Evolutionary conservation across 2,329 filamentous ascomycete species (phyloP).

Genomic region (Penicillium griseofulvum): DNA sequence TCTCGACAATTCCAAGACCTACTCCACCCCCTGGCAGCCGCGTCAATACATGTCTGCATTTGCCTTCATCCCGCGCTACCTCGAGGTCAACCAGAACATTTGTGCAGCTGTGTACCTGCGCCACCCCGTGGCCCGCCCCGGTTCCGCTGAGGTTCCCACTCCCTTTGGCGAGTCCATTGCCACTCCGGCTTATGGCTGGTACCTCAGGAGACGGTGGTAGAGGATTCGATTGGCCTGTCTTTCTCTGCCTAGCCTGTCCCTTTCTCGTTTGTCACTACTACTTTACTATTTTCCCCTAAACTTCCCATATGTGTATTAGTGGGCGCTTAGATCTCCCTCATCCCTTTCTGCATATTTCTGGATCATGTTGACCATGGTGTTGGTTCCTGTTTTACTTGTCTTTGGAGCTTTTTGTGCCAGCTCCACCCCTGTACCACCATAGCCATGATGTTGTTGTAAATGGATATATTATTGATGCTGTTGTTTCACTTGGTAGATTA

Average conservation of each 20-base stretch:
- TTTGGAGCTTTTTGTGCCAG: conserved; percentile 11
- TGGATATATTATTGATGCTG: conserved; percentile 17
- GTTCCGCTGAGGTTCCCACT: conserved; percentile 77
- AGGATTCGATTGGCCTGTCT: conserved; percentile 9
- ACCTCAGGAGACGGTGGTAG: conserved; percentile 72
- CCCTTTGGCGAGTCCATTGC: conserved; percentile 70
- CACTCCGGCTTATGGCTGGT: conserved; percentile 91
- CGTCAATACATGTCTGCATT: conserved; percentile 86
- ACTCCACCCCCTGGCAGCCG: conserved; percentile 86
- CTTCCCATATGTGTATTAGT: conserved; percentile 36
- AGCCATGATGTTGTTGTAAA: conserved; percentile 26
- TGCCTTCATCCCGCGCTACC: conserved; percentile 89
- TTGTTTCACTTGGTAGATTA: background rate
- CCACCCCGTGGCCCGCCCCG: conserved; percentile 85
- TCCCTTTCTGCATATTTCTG: conserved; percentile 24
- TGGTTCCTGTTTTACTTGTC: conserved; percentile 25
- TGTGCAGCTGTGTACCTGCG: conserved; percentile 93
- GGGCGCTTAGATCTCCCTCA: conserved; percentile 26
- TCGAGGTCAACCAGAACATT: conserved; percentile 97
- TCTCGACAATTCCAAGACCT: conserved; percentile 73
- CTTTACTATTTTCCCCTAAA: conserved; percentile 4
- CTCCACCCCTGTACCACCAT: conserved; percentile 23
- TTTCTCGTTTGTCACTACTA: conserved; percentile 22
- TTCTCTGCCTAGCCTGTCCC: conserved; percentile 7
- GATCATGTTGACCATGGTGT: conserved; percentile 28